Conservation (phyloP, 345 rosid genomes). For the Bretschneidera sinensis region DNA sequence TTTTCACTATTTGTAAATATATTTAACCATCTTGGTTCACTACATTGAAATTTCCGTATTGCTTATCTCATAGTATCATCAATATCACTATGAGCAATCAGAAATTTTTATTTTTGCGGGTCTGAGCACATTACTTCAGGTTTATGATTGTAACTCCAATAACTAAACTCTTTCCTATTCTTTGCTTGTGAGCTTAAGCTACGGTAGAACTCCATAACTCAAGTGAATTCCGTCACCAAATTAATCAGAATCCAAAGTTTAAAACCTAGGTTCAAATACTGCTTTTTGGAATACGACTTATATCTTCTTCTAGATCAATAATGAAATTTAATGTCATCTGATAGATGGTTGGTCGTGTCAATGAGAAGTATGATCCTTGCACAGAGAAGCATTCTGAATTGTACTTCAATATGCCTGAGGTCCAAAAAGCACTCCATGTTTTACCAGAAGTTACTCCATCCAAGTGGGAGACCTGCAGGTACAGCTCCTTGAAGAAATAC, state of each 20-base stretch:
- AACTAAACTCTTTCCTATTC: neutral
- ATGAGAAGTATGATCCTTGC: slow-evolving; percentile 90
- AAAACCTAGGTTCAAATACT: neutral
- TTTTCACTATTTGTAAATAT: neutral
- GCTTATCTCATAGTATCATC: too few relatives aligned
- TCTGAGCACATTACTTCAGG: neutral
- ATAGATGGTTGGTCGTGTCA: slow-evolving; percentile 52
- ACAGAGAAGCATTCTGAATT: slow-evolving; percentile 69
- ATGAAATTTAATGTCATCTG: slow-evolving; percentile 11
- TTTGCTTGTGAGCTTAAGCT: neutral
- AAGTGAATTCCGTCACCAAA: neutral
- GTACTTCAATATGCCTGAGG: slow-evolving; percentile 86
- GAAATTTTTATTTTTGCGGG: neutral
- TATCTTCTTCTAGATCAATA: neutral
- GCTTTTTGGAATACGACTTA: neutral
- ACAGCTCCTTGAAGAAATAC: slow-evolving; percentile 3
- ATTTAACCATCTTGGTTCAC: neutral
- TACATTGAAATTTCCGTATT: too few relatives aligned
- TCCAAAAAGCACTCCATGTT: slow-evolving; percentile 78
- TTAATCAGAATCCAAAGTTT: neutral
- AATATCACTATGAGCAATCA: too few relatives aligned
- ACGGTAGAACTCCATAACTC: neutral
- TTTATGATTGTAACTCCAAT: neutral
- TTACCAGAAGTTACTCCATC: slow-evolving; percentile 53
- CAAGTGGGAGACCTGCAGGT: slow-evolving; percentile 96